These are phyloP conservation scores for Stentor coeruleus DNA, from an alignment of 73 alveolate species.

Conservation along the genomic window DNA sequence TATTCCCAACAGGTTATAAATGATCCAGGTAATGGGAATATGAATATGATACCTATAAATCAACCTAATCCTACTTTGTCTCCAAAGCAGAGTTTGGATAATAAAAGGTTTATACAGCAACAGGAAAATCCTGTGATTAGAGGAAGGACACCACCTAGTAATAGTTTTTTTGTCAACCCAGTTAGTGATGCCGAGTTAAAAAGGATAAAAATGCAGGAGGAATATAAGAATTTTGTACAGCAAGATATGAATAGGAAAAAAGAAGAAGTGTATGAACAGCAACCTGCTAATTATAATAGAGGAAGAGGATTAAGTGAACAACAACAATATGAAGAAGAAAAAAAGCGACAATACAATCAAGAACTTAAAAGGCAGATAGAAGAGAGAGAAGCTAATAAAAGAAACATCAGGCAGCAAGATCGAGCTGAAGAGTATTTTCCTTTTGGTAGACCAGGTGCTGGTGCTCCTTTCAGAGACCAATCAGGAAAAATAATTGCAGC, in stretches of 20 bases:
- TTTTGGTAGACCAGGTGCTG: slow-evolving; percentile 67
- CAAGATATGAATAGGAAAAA: neutral
- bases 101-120: neutral
- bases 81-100: neutral
- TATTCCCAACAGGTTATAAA: neutral
- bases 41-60: no score
- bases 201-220: neutral
- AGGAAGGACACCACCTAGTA: slow-evolving; percentile 14
- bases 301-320: neutral
- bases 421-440: slow-evolving; percentile 40
- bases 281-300: neutral
- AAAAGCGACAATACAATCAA: neutral
- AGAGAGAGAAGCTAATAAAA: slow-evolving; percentile 14
- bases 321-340: neutral
- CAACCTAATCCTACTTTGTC: neutral
- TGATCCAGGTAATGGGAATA: no score
- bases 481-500: slow-evolving; percentile 41
- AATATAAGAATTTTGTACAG: neutral
- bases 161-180: slow-evolving; percentile 8
- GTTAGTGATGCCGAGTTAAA: slow-evolving; percentile 4
- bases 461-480: slow-evolving; percentile 63
- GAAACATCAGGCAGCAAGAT: slow-evolving; percentile 2
- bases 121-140: slow-evolving; percentile 23
- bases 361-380: slow-evolving; percentile 10
- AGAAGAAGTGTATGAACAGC: neutral